Evolutionary conservation across 257 asterid species (phyloP).

Genomic region (Petunia axillaris): DNA sequence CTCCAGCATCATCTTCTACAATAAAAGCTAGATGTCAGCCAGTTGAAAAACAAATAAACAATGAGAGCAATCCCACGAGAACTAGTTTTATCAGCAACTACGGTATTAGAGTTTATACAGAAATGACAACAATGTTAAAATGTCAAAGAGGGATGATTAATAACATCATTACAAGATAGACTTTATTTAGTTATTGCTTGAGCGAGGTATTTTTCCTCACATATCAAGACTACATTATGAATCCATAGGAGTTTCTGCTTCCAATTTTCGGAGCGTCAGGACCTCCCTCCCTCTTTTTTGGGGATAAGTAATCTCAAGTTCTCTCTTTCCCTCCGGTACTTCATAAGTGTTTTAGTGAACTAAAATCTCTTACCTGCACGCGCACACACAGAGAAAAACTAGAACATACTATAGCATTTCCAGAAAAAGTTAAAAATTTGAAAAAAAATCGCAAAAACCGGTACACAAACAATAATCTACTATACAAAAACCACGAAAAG

Average conservation of each 20-base stretch:
- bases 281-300: too few relatives aligned
- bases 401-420: background rate
- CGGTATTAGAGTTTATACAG: background rate
- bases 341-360: background rate
- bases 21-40: slow-evolving; percentile 6
- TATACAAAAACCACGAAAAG: background rate
- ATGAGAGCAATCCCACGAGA: background rate
- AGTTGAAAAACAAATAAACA: background rate
- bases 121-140: background rate
- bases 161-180: background rate
- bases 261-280: background rate
- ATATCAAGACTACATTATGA: background rate
- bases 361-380: background rate
- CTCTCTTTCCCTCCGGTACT: background rate
- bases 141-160: slow-evolving; percentile 7
- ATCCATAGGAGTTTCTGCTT: background rate
- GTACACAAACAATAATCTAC: background rate
- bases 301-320: background rate
- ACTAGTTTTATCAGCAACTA: slow-evolving; percentile 10
- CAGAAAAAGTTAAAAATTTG: background rate
- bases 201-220: background rate
- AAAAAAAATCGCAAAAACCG: background rate
- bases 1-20: slow-evolving; percentile 53
- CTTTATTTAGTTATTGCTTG: slow-evolving; percentile 11
- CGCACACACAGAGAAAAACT: background rate